These are phyloP conservation scores for Fusarium beomiforme DNA, from an alignment of 2,329 filamentous ascomycete species.

Conservation along the genomic window DNA sequence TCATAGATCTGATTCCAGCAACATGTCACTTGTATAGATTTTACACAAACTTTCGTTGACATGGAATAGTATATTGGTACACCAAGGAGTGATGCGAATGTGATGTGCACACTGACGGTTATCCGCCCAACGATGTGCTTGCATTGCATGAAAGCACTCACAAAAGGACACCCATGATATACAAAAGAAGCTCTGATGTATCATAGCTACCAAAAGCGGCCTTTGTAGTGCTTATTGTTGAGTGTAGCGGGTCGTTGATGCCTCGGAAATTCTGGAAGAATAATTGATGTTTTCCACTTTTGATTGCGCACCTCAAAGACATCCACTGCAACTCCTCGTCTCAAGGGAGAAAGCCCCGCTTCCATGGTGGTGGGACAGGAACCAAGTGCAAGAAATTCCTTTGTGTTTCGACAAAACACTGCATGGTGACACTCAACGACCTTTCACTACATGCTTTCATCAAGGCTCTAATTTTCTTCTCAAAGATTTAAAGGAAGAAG, in stretches of 20 bases:
- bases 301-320: not conserved
- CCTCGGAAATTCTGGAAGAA: not conserved
- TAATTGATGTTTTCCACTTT: not conserved
- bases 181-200: fast-evolving
- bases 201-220: fast-evolving
- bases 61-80: not conserved
- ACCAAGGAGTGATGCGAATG: not conserved
- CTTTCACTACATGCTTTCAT: fast-evolving
- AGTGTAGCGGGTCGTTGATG: not conserved
- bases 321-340: too few species aligned
- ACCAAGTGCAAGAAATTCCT: not conserved
- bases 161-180: fast-evolving
- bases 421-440: not conserved
- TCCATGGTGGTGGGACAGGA: not conserved
- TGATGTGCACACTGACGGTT: not conserved
- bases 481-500: fast-evolving
- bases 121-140: fast-evolving
- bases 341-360: not conserved
- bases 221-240: not conserved
- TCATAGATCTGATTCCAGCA: too few species aligned
- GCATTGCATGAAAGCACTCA: fast-evolving
- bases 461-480: fast-evolving
- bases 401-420: not conserved
- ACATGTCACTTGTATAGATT: too few species aligned
- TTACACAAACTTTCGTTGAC: too few species aligned